Conservation (phyloP, 352 stramenopile genomes). For the Pythium volutum region DNA sequence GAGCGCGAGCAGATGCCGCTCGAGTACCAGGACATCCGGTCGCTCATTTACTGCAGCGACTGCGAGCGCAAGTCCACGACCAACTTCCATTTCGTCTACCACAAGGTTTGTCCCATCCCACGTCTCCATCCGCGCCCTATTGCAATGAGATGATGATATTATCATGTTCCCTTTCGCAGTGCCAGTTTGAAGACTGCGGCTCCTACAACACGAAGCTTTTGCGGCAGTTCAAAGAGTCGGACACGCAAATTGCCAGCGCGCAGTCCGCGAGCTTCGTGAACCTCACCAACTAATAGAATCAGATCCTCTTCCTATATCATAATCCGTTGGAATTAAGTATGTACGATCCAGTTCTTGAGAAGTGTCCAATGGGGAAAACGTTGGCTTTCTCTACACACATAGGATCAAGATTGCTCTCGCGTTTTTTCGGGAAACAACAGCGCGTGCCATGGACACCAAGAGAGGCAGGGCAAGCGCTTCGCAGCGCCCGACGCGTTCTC, state of each 20-base stretch:
- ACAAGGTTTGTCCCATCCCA: conserved; percentile 54
- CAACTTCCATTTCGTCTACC: conserved; percentile 84
- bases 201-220: conserved; percentile 88
- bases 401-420: conserved; percentile 54
- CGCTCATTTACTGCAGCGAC: conserved; percentile 83
- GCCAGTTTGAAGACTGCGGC: conserved; percentile 68
- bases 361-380: conserved; percentile 40
- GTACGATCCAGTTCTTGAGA: conserved; percentile 82
- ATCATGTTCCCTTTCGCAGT: too few relatives aligned
- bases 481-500: conserved; percentile 29
- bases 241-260: conserved; percentile 34
- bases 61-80: conserved; percentile 83
- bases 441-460: conserved; percentile 26
- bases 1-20: conserved; percentile 73
- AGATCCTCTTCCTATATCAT: too few relatives aligned
- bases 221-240: conserved; percentile 60
- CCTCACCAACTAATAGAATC: conserved; percentile 27
- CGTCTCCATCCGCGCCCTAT: too few relatives aligned
- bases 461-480: conserved; percentile 25
- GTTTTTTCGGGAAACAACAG: conserved; percentile 36
- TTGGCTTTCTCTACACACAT: conserved; percentile 84
- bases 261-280: conserved; percentile 35
- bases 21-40: conserved; percentile 74
- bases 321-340: conserved; percentile 22
- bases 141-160: too few relatives aligned